A percentile compares a stretch with the other conserved stretches of the same genome.
These are phyloP conservation scores for Diaporthe longicolla DNA, from an alignment of 2,329 filamentous ascomycete genomes.

Conservation along the genomic window DNA sequence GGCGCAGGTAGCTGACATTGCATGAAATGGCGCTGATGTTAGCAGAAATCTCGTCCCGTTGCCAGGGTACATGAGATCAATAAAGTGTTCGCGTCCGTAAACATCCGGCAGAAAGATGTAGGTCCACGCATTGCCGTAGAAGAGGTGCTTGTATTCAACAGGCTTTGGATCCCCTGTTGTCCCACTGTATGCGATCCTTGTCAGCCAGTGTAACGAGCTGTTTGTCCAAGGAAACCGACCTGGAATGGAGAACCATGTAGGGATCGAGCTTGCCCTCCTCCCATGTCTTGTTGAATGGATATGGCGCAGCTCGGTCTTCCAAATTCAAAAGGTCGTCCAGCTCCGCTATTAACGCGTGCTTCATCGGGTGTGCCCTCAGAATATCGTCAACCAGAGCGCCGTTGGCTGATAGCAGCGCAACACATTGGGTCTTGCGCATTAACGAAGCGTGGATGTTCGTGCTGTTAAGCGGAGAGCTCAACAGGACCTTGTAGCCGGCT, in stretches of 20 bases:
- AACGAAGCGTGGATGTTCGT: constrained; percentile 42
- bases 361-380: constrained; percentile 24
- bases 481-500: constrained; percentile 44
- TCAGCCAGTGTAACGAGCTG: not conserved
- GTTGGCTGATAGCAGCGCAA: constrained; percentile 41
- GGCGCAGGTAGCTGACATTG: constrained; percentile 36
- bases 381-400: constrained; percentile 43
- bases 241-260: constrained; percentile 43
- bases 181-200: constrained; percentile 36
- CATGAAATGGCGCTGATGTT: constrained; percentile 44
- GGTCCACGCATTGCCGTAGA: constrained; percentile 32
- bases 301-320: constrained; percentile 37
- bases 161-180: constrained; percentile 45
- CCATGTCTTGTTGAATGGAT: constrained; percentile 44
- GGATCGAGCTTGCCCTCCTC: constrained; percentile 43
- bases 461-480: constrained; percentile 44
- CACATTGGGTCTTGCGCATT: constrained; percentile 43
- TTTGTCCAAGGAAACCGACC: not conserved
- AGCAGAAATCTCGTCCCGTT: constrained; percentile 40
- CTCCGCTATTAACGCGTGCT: constrained; percentile 39
- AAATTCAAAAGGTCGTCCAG: constrained; percentile 42
- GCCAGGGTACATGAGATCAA: constrained; percentile 36
- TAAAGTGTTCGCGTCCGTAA: constrained; percentile 26
- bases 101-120: constrained; percentile 29
- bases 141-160: constrained; percentile 28